Conservation (phyloP, 73 alveolate species). For the Paramecium sexaurelia region DNA sequence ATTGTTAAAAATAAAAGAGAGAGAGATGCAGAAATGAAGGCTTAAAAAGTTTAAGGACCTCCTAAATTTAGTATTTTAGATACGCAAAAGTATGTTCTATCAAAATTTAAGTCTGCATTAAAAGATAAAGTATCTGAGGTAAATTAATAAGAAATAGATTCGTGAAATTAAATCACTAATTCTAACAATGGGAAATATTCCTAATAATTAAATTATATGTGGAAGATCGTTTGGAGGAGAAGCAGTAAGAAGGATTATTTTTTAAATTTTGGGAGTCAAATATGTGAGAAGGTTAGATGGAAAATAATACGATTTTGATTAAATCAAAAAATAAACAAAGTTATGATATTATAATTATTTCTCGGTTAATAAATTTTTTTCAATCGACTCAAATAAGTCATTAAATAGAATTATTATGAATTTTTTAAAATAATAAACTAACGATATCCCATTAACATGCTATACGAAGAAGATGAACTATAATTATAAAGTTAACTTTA, state of each 20-base stretch:
- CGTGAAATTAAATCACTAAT: constrained; percentile 47
- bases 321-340: neutral
- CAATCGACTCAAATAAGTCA: neutral
- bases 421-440: neutral
- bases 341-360: constrained; percentile 32
- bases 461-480: neutral
- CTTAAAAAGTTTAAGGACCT: neutral
- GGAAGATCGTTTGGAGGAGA: constrained; percentile 60
- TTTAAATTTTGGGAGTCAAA: neutral
- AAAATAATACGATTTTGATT: neutral
- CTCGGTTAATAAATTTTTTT: too few species aligned
- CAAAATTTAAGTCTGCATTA: constrained; percentile 4
- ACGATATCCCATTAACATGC: neutral
- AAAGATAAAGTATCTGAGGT: constrained; percentile 46
- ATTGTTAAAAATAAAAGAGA: constrained; percentile 62
- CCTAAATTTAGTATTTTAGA: constrained; percentile 20
- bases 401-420: constrained; percentile 5
- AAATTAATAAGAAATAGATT: constrained; percentile 33
- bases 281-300: neutral
- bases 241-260: constrained; percentile 6
- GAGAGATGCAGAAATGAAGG: constrained; percentile 14
- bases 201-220: constrained; percentile 11
- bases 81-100: neutral
- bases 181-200: constrained; percentile 14
- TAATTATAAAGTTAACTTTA: neutral